Base-by-base conservation (phyloP, 2,329 filamentous ascomycete genomes). In the Hymenoscyphus scutula region DNA sequence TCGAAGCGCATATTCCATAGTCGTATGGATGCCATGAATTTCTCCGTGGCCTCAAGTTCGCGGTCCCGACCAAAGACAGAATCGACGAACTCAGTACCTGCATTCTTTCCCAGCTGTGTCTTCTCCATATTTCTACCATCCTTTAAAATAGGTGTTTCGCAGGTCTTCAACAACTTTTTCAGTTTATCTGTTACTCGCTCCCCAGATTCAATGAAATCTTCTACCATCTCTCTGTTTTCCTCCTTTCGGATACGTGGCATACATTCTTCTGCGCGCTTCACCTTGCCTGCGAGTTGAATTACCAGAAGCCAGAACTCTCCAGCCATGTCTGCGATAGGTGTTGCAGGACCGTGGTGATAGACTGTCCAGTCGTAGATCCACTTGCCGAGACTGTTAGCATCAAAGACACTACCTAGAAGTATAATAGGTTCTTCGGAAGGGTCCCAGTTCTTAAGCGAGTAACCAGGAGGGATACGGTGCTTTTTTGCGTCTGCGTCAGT, bases 341-440 rank as follows among this genome's bases (percentile, higher is more conserved):
- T 92, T 45, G 85, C 85, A 15, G 92, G 85, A 38, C 91, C 91
- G 69, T 96, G 88, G 75, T 89, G 88, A 80, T 91, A 97, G 67
- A 97, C 91, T 19, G 95, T 97, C 95, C 95, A 99, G 82, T 98
- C 95, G 78, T 97, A 99, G 74, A 99, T 96, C 95, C 95, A 99
- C 79, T 97, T 97, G 73, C 95, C 95, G 32, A 99, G 84, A 29
- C 92, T 97, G 83, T 98, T 97, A 73, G 94, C 91, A 74, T 98
- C 95, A 74, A 98, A 98, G 62, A 98, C 95, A 74, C 91, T 96
- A 57, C 95, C 95, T 25, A 98, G 84, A 29, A 99, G 85, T 74
- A 97, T 88, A 75, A 99, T 97, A 58, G 95, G 95, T 70, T 92
- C 88, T 80, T 98, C 94, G 30, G 86, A 88, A 0, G 94, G 94